Conservation (phyloP, 2,329 filamentous ascomycete species). For the Neofusicoccum parvum region DNA sequence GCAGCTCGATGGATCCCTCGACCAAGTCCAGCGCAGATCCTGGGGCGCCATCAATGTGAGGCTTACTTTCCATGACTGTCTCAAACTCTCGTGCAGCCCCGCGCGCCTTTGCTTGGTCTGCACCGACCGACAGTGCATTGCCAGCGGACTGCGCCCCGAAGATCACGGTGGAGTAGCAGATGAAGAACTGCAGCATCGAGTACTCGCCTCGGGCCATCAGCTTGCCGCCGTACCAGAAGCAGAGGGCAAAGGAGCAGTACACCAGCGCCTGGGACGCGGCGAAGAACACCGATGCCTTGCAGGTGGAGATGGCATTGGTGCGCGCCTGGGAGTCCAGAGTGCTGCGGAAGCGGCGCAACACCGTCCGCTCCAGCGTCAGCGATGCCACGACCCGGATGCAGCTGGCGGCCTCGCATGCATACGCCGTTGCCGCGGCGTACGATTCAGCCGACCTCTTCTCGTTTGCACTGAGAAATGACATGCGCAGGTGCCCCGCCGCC, state of each 20-base stretch:
- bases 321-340: slow-evolving; percentile 57
- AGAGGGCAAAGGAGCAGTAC: slow-evolving; percentile 76
- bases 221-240: slow-evolving; percentile 89
- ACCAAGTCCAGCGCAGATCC: slow-evolving; percentile 36
- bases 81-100: slow-evolving; percentile 80
- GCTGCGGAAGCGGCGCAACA: slow-evolving; percentile 68
- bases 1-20: slow-evolving; percentile 83
- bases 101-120: slow-evolving; percentile 92
- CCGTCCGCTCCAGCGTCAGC: slow-evolving; percentile 79
- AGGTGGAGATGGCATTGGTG: slow-evolving; percentile 39
- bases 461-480: slow-evolving; percentile 78
- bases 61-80: slow-evolving; percentile 78
- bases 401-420: slow-evolving; percentile 85
- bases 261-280: slow-evolving; percentile 78
- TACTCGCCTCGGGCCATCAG: slow-evolving; percentile 74
- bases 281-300: slow-evolving; percentile 75
- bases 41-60: slow-evolving; percentile 66
- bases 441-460: slow-evolving; percentile 74
- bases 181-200: slow-evolving; percentile 80
- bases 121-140: slow-evolving; percentile 83
- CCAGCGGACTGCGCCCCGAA: slow-evolving; percentile 88
- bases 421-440: slow-evolving; percentile 78
- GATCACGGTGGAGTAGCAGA: slow-evolving; percentile 80
- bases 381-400: slow-evolving; percentile 89
- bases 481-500: slow-evolving; percentile 77